Percentiles rank a stretch among this genome's conserved stretches.
These are phyloP conservation scores for Hymenoscyphus salicellus DNA, from an alignment of 2,329 filamentous ascomycete genomes.

Conservation along the genomic window DNA sequence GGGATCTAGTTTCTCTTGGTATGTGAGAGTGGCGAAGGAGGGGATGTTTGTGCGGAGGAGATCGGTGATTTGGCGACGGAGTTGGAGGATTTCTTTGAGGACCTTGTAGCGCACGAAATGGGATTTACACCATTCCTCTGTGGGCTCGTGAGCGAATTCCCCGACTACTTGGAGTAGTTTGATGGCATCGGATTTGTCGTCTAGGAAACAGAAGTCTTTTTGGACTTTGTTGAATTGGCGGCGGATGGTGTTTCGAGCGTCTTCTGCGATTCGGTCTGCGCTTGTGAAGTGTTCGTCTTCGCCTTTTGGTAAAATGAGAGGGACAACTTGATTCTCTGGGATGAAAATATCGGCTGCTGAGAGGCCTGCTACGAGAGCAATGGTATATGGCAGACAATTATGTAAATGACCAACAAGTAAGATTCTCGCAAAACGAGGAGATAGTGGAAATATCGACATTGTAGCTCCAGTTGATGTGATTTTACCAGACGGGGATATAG, in stretches of 20 bases:
- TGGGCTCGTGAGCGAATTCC: constrained; percentile 74
- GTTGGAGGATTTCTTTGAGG: constrained; percentile 79
- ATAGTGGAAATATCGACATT: constrained; percentile 85
- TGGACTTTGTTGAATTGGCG: constrained; percentile 67
- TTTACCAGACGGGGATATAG: constrained; percentile 66
- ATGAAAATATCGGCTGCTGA: constrained; percentile 88
- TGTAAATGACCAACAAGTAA: constrained; percentile 83
- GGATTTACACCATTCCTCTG: constrained; percentile 71
- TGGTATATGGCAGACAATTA: constrained; percentile 77
- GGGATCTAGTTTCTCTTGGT: constrained; percentile 54
- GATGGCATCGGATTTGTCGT: constrained; percentile 81
- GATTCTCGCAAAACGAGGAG: constrained; percentile 87
- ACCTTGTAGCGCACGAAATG: constrained; percentile 87
- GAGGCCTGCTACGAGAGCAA: constrained; percentile 82
- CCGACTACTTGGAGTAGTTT: constrained; percentile 87
- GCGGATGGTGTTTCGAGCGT: constrained; percentile 62
- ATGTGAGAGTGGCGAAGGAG: constrained; percentile 56
- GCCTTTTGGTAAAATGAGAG: constrained; percentile 48
- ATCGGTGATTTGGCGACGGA: constrained; percentile 77
- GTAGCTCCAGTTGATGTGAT: constrained; percentile 80
- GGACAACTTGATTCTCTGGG: constrained; percentile 72
- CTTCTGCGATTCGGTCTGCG: constrained; percentile 69
- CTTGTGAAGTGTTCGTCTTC: constrained; percentile 57
- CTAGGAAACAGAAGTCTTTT: constrained; percentile 73
- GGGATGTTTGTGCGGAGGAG: constrained; percentile 75